Evolutionary conservation across 2,329 filamentous ascomycete species (phyloP).

Genomic region (Colletotrichum kahawae): DNA sequence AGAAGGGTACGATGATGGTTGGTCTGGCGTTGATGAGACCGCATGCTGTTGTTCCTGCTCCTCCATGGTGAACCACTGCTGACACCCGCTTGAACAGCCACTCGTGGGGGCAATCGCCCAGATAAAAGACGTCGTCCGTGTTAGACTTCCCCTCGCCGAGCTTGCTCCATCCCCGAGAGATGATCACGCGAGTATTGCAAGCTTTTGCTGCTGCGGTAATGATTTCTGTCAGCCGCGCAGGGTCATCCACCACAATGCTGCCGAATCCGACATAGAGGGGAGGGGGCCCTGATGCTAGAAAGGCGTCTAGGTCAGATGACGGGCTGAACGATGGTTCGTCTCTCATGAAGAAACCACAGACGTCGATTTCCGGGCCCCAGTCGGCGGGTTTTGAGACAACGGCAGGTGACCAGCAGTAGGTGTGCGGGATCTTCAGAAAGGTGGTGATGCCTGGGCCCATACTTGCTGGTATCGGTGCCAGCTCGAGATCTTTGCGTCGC

Average conservation of each 20-base stretch:
- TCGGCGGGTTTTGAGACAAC: constrained; percentile 70
- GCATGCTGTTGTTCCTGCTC: constrained; percentile 62
- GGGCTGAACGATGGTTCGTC: constrained; percentile 61
- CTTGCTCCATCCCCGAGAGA: constrained; percentile 42
- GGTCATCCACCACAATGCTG: constrained; percentile 53
- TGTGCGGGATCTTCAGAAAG: constrained; percentile 72
- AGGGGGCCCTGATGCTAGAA: constrained; percentile 43
- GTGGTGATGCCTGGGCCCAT: constrained; percentile 74
- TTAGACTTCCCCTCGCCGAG: constrained; percentile 13
- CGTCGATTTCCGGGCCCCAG: constrained; percentile 63
- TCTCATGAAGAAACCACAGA: constrained; percentile 71
- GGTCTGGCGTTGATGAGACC: constrained; percentile 56
- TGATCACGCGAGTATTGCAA: constrained; percentile 52
- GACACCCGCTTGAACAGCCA: constrained; percentile 63
- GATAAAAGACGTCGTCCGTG: constrained; percentile 43
- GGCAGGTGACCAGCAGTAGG: constrained; percentile 78
- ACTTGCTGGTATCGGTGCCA: constrained; percentile 72
- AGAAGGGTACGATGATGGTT: constrained; percentile 59
- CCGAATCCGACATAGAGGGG: constrained; percentile 52
- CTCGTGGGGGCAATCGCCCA: constrained; percentile 61
- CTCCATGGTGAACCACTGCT: constrained; percentile 63
- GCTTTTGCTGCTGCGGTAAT: constrained; percentile 45
- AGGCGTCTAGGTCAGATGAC: constrained; percentile 53
- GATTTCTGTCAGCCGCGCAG: constrained; percentile 39
- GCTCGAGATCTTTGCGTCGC: constrained; percentile 68